A percentile compares a stretch with the other conserved stretches of the same genome.
Evolutionary conservation across 257 asterid species (phyloP).

Genomic region (Solanum virginianum): DNA sequence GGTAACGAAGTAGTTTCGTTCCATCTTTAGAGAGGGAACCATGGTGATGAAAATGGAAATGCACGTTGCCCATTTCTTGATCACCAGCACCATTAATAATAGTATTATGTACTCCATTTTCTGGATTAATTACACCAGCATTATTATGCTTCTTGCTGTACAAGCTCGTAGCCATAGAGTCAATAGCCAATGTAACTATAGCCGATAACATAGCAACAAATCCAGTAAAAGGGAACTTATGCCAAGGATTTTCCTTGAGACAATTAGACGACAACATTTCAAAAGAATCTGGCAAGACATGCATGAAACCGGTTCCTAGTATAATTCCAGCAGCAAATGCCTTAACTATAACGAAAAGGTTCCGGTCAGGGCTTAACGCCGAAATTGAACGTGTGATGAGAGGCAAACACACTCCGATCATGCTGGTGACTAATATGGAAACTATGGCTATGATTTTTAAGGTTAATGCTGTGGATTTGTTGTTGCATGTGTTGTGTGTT

Average conservation of each 20-base stretch:
- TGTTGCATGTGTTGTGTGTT: slow-evolving; percentile 15
- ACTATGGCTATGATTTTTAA: slow-evolving; percentile 50
- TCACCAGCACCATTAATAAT: background rate
- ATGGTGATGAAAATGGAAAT: slow-evolving; percentile 26
- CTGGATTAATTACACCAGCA: background rate
- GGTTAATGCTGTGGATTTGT: slow-evolving; percentile 35
- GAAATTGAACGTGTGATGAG: slow-evolving; percentile 31
- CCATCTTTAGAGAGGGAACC: slow-evolving; percentile 13
- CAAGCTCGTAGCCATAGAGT: slow-evolving; percentile 48
- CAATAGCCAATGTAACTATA: slow-evolving; percentile 33
- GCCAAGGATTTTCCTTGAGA: slow-evolving; percentile 43
- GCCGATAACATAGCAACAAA: slow-evolving; percentile 57
- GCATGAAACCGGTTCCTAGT: slow-evolving; percentile 55
- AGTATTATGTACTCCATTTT: background rate
- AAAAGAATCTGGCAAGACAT: slow-evolving; percentile 53
- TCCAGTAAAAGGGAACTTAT: slow-evolving; percentile 46
- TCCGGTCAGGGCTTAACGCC: slow-evolving; percentile 32
- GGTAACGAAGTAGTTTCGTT: slow-evolving; percentile 35
- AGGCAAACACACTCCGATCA: slow-evolving; percentile 49
- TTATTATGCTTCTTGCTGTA: slow-evolving; percentile 20
- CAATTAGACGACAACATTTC: slow-evolving; percentile 41
- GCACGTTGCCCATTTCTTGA: slow-evolving; percentile 16
- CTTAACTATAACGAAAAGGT: slow-evolving; percentile 34
- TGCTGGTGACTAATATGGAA: slow-evolving; percentile 35
- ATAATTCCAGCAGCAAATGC: slow-evolving; percentile 52